Percentiles rank a stretch among this genome's conserved stretches.
Conservation (phyloP, 441 rosid species). For the Gossypium lobatum region DNA sequence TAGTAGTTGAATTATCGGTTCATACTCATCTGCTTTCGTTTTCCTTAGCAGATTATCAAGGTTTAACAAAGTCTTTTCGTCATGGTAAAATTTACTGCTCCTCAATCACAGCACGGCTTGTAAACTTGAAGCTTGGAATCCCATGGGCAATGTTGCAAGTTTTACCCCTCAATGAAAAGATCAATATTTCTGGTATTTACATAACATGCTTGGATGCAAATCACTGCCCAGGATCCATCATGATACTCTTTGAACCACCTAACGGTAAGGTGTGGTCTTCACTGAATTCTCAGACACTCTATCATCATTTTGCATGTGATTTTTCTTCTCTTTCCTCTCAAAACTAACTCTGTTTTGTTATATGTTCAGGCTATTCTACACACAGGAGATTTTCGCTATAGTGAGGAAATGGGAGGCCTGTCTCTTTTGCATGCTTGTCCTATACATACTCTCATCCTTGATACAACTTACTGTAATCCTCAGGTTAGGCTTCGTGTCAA, state of each 20-base stretch:
- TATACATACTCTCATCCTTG: constrained; percentile 78
- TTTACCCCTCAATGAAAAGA: constrained; percentile 66
- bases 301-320: constrained; percentile 2
- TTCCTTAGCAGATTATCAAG: constrained; percentile 82
- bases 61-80: constrained; percentile 73
- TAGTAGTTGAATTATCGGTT: background rate
- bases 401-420: constrained; percentile 48
- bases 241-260: constrained; percentile 81
- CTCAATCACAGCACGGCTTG: constrained; percentile 73
- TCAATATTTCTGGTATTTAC: constrained; percentile 49
- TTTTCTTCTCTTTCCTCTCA: constrained; percentile 4
- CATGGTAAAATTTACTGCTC: constrained; percentile 94
- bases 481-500: constrained; percentile 43
- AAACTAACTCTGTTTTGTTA: constrained; percentile 5
- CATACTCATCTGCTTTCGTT: constrained; percentile 3
- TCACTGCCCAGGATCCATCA: constrained; percentile 89
- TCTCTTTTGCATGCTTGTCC: constrained; percentile 31
- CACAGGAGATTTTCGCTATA: constrained; percentile 88
- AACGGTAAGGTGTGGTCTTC: constrained; percentile 71
- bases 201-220: constrained; percentile 93
- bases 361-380: constrained; percentile 68
- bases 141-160: constrained; percentile 75
- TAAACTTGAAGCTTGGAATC: constrained; percentile 78
- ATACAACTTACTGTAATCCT: constrained; percentile 89
- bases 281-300: constrained; percentile 9